Evolutionary conservation across 2,329 filamentous ascomycete species (phyloP).

Genomic region (Penicillium sp.): DNA sequence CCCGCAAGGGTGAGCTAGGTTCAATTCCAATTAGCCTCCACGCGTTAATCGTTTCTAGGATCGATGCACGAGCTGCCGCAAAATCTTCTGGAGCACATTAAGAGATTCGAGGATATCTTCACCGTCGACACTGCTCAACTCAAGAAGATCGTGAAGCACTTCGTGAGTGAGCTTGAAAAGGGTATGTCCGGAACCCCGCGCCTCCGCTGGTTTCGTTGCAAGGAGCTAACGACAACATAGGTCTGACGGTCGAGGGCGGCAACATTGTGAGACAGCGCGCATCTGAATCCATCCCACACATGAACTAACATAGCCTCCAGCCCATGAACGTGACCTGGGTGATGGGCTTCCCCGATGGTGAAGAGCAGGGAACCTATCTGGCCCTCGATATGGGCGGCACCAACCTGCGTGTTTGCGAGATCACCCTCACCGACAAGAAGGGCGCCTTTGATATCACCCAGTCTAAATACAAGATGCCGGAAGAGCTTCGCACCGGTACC

Average conservation of each 20-base stretch:
- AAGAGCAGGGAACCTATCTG: slow-evolving; percentile 83
- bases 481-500: slow-evolving; percentile 82
- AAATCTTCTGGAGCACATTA: slow-evolving; percentile 77
- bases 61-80: slow-evolving; percentile 90
- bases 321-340: slow-evolving; percentile 99
- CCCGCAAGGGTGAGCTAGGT: slow-evolving; percentile 67
- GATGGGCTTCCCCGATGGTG: slow-evolving; percentile 80
- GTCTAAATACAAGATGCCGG: slow-evolving; percentile 92
- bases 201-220: not conserved
- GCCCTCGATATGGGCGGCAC: slow-evolving; percentile 96
- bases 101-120: slow-evolving; percentile 79
- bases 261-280: slow-evolving; percentile 69
- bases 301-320: slow-evolving; percentile 47
- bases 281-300: not conserved
- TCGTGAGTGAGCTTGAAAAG: slow-evolving; percentile 82
- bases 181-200: slow-evolving; percentile 49
- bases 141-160: slow-evolving; percentile 87
- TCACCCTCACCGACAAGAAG: slow-evolving; percentile 80
- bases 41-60: slow-evolving; percentile 51
- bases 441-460: slow-evolving; percentile 93
- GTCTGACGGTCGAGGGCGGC: slow-evolving; percentile 80
- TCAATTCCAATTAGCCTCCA: slow-evolving; percentile 11
- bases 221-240: slow-evolving; percentile 43
- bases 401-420: slow-evolving; percentile 91
- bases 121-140: slow-evolving; percentile 74